phyloP scores from a whole-genome alignment of 2,329 filamentous ascomycete genomes.

The Neofusicoccum kwambonambiense region DNA sequence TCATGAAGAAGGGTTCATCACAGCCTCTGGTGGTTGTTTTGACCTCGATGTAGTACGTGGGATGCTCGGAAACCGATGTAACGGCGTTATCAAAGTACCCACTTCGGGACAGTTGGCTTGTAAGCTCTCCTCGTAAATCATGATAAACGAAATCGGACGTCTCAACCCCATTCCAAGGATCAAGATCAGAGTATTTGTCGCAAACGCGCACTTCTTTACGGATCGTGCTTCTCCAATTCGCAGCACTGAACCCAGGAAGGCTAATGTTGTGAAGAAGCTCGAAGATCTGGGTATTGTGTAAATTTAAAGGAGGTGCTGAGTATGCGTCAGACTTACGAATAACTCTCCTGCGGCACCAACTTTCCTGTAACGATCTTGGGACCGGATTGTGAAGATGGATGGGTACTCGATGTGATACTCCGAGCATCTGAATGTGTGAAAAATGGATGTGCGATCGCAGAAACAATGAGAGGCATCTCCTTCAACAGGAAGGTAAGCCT shows the following conservation, averaged over 20 bases:
- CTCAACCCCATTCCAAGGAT: constrained; percentile 42
- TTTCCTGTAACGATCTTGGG: constrained; percentile 19
- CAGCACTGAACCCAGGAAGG: constrained; percentile 36
- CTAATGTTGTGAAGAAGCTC: constrained; percentile 38
- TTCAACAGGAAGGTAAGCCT: not conserved
- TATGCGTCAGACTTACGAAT: constrained; percentile 22
- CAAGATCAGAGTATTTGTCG: constrained; percentile 42
- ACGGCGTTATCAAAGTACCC: constrained; percentile 29
- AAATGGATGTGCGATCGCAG: too few species aligned
- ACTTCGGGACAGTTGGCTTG: not conserved
- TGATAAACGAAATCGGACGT: constrained; percentile 50
- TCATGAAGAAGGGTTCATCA: constrained; percentile 49
- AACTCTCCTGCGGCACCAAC: constrained; percentile 28
- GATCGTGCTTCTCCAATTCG: constrained; percentile 54
- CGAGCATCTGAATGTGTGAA: not conserved
- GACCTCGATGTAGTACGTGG: constrained; percentile 51
- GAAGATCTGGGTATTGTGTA: constrained; percentile 38
- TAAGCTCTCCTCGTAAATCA: constrained; percentile 31
- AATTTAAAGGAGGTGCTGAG: constrained; percentile 20
- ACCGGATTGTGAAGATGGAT: not conserved
- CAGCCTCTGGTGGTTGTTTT: constrained; percentile 46
- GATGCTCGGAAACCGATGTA: constrained; percentile 31
- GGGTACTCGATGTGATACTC: not conserved
- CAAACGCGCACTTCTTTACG: constrained; percentile 41
- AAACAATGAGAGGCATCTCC: not conserved